A percentile compares a stretch with the other conserved stretches of the same genome.
Conservation (phyloP, 75 land plant genomes). For the Cupressus sempervirens region DNA sequence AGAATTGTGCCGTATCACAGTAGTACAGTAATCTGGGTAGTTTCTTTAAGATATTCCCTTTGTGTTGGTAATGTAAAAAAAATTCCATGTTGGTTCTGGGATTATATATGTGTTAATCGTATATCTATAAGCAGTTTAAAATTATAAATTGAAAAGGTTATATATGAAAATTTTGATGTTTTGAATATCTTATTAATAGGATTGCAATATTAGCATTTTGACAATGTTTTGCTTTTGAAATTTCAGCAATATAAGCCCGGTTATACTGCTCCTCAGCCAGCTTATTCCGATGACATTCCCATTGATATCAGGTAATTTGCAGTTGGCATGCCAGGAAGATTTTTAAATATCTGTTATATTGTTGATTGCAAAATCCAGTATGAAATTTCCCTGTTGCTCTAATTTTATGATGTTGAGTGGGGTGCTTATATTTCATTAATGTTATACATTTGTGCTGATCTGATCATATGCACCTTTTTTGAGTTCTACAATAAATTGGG, state of each 20-base stretch:
- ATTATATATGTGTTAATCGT: not conserved
- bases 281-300: slow-evolving; percentile 49
- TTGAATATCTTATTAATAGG: not conserved
- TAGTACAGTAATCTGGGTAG: not conserved
- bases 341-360: not conserved
- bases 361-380: not conserved
- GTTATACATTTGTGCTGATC: slow-evolving; percentile 5
- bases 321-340: not conserved
- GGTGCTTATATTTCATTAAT: not conserved
- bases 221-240: not conserved
- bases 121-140: not conserved
- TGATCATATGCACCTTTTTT: not conserved
- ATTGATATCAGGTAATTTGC: slow-evolving; percentile 64
- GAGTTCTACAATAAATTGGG: not conserved
- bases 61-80: not conserved
- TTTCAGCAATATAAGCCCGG: slow-evolving; percentile 77
- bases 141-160: not conserved
- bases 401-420: not conserved
- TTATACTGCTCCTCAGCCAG: slow-evolving; percentile 63
- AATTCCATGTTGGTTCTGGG: not conserved
- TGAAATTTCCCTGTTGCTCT: not conserved
- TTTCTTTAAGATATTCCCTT: not conserved
- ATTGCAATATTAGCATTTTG: no score
- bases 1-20: not conserved
- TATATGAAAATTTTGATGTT: not conserved